phyloP scores from a whole-genome alignment of 768 basidiomycete species.

The Auricularia sp. region DNA sequence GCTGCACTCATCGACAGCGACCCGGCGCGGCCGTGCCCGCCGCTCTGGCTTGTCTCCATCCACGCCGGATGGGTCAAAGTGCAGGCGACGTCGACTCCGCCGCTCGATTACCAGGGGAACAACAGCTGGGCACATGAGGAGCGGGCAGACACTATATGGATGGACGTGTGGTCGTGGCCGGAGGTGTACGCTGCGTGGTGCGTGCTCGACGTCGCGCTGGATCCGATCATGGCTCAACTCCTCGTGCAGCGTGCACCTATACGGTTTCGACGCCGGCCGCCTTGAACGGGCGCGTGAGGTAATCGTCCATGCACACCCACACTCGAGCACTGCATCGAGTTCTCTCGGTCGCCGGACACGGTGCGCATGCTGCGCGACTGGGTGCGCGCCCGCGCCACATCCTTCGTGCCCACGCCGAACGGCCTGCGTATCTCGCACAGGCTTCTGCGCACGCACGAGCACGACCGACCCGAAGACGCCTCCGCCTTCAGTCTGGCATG shows the following conservation, averaged over 20 bases:
- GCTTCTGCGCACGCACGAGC: neutral
- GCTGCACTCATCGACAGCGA: no score
- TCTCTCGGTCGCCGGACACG: neutral
- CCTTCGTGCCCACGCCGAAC: neutral
- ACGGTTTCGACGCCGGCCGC: neutral
- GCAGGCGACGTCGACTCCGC: no score
- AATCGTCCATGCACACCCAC: neutral
- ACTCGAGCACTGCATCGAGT: neutral
- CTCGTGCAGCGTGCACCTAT: neutral
- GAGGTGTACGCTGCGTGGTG: no score
- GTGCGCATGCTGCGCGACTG: neutral
- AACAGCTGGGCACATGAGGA: no score
- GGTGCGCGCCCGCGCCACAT: neutral
- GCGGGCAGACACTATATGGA: no score
- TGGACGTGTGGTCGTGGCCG: no score
- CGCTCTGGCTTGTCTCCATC: no score
- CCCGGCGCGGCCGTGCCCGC: no score
- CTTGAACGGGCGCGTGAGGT: neutral
- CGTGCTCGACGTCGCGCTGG: neutral
- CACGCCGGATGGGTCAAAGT: no score
- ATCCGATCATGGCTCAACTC: neutral
- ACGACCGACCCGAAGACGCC: neutral
- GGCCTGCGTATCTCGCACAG: neutral
- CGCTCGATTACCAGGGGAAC: no score
- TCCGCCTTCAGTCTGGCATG: neutral